Conservation (phyloP, 78 protist genomes). For the Dictyostelium brefeldianum region DNA sequence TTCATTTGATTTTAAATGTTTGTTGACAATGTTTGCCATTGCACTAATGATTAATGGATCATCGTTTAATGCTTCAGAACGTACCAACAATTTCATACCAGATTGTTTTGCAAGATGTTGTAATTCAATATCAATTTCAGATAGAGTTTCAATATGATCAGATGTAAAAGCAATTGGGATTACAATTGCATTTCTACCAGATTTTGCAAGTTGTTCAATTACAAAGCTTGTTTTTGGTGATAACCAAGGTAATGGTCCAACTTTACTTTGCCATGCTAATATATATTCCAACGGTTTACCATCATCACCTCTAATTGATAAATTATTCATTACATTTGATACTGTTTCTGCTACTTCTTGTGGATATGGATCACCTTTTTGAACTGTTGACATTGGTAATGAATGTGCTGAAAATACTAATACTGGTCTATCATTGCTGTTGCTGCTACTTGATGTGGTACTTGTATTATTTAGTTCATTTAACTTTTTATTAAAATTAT, state of each 20-base stretch:
- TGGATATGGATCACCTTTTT: constrained; percentile 92
- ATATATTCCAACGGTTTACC: constrained; percentile 34
- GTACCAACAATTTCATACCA: constrained; percentile 63
- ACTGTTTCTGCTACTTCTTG: constrained; percentile 85
- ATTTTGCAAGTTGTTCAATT: constrained; percentile 41
- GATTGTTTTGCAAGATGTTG: constrained; percentile 57
- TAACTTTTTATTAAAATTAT: neutral
- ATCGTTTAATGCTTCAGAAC: constrained; percentile 87
- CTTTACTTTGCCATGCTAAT: constrained; percentile 91
- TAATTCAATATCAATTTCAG: constrained; percentile 89
- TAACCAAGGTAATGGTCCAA: constrained; percentile 89
- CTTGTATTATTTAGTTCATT: neutral
- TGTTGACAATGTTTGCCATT: constrained; percentile 79
- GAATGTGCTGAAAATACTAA: constrained; percentile 95
- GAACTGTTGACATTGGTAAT: constrained; percentile 91
- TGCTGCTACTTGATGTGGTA: neutral
- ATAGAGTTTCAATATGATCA: constrained; percentile 95
- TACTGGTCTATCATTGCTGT: constrained; percentile 19
- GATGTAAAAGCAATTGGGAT: constrained; percentile 93
- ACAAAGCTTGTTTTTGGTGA: constrained; percentile 86
- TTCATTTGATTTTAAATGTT: constrained; percentile 53
- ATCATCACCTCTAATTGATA: constrained; percentile 32
- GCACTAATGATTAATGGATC: constrained; percentile 82
- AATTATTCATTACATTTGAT: constrained; percentile 64
- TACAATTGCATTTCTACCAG: constrained; percentile 42